Evolutionary conservation across 164 flowering plant species (phyloP).

Genomic region (Chloranthus sessilifolius): DNA sequence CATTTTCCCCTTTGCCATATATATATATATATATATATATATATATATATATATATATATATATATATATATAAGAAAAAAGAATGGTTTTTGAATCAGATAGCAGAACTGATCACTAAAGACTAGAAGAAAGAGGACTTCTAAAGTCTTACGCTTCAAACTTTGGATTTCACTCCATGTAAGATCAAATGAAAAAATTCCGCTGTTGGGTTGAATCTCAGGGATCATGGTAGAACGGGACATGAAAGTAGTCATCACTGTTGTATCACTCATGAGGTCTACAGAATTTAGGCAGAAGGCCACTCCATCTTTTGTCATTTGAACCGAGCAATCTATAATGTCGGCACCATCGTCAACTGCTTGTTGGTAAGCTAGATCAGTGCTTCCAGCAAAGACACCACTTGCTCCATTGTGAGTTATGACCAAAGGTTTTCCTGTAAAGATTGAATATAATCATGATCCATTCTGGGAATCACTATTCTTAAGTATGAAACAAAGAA

Average conservation of each 20-base stretch:
- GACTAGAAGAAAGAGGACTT: too few relatives aligned
- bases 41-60: too few relatives aligned
- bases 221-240: slow-evolving; percentile 38
- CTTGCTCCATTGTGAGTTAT: slow-evolving; percentile 92
- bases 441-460: neutral
- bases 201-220: slow-evolving; percentile 54
- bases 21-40: too few relatives aligned
- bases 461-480: neutral
- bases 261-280: slow-evolving; percentile 59
- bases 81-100: too few relatives aligned
- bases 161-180: slow-evolving; percentile 75
- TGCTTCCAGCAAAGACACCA: slow-evolving; percentile 69
- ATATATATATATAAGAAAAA: too few relatives aligned
- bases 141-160: slow-evolving; percentile 58
- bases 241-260: slow-evolving; percentile 57
- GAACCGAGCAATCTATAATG: slow-evolving; percentile 88
- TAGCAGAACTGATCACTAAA: too few relatives aligned
- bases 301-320: slow-evolving; percentile 82
- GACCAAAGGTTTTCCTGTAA: slow-evolving; percentile 48
- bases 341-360: slow-evolving; percentile 86
- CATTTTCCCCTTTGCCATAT: too few relatives aligned
- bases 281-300: slow-evolving; percentile 61
- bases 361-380: slow-evolving; percentile 84
- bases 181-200: slow-evolving; percentile 84
- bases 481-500: neutral